Conservation (phyloP, 2,329 filamentous ascomycete genomes). For the Harringtonia aguacate region DNA sequence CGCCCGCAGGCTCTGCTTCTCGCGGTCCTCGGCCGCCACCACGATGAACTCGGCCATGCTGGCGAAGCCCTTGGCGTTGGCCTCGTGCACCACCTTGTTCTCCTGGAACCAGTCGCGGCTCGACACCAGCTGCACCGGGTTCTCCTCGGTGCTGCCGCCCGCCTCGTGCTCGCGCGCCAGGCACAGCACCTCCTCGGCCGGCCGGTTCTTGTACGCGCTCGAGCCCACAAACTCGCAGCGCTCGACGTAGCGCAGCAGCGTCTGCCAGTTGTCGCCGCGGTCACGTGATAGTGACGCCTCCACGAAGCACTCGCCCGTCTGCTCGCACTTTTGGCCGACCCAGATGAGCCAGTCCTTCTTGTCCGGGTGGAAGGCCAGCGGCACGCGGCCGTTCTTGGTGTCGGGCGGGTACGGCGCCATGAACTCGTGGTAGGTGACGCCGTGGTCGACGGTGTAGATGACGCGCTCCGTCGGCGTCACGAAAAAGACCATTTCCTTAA, state of each 20-base stretch:
- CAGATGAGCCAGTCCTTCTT: constrained; percentile 87
- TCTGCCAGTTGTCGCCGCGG: constrained; percentile 70
- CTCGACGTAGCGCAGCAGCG: constrained; percentile 60
- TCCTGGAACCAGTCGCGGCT: constrained; percentile 70
- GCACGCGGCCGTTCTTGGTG: constrained; percentile 23
- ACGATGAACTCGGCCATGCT: constrained; percentile 97
- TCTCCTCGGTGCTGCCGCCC: constrained; percentile 39
- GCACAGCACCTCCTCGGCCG: constrained; percentile 48
- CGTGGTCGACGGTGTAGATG: constrained; percentile 74
- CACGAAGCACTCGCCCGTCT: constrained; percentile 49
- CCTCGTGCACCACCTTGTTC: constrained; percentile 49
- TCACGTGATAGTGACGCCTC: constrained; percentile 70
- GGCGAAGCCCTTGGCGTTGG: constrained; percentile 73
- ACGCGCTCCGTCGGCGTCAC: constrained; percentile 57
- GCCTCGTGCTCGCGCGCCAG: constrained; percentile 49
- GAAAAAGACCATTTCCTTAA: constrained; percentile 81
- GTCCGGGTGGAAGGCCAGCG: constrained; percentile 72
- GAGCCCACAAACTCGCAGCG: constrained; percentile 81
- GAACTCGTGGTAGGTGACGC: constrained; percentile 63
- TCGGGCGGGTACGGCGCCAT: constrained; percentile 49
- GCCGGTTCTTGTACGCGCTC: constrained; percentile 41
- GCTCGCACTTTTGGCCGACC: constrained; percentile 64
- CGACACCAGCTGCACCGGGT: constrained; percentile 58
- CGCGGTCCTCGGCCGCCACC: constrained; percentile 63
- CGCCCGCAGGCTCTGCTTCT: constrained; percentile 59